Conservation (phyloP, 176 grass and related monocot species). For the Oryza longistaminata region DNA sequence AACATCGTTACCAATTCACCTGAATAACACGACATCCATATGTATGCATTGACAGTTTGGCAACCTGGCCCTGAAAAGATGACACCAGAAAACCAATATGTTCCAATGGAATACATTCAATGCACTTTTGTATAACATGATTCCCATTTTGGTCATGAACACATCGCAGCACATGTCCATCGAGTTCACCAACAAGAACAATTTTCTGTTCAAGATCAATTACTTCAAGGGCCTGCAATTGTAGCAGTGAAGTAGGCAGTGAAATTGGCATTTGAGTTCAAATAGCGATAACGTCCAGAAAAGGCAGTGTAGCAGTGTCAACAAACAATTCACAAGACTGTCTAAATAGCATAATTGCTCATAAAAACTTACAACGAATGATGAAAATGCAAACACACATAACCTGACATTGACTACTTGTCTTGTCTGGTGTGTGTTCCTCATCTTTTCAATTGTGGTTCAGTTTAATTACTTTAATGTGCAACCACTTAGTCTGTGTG, state of each 20-base stretch:
- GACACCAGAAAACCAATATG: slow-evolving; percentile 85
- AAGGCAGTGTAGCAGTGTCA: background rate
- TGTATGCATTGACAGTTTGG: slow-evolving; percentile 75
- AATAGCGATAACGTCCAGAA: slow-evolving; percentile 9
- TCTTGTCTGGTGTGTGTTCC: background rate
- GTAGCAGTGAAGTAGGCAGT: slow-evolving; percentile 18
- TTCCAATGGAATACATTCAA: slow-evolving; percentile 79
- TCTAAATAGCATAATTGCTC: background rate
- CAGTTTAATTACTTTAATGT: background rate
- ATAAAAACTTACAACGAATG: background rate
- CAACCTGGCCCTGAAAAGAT: slow-evolving; percentile 81
- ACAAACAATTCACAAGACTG: background rate
- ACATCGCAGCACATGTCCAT: slow-evolving; percentile 82
- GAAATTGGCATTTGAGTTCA: background rate
- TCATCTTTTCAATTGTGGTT: background rate
- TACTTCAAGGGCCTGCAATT: slow-evolving; percentile 81
- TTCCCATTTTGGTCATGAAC: slow-evolving; percentile 96
- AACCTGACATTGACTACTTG: background rate
- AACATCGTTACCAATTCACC: slow-evolving; percentile 43
- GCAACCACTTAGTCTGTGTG: background rate
- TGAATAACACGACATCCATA: slow-evolving; percentile 99
- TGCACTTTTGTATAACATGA: slow-evolving; percentile 97
- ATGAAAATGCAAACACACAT: background rate
- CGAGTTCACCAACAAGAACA: slow-evolving; percentile 76
- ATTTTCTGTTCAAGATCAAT: slow-evolving; percentile 89